A percentile compares a stretch with the other conserved stretches of the same genome.
phyloP scores from a whole-genome alignment of 192 early-diverging fungal species.

The Rhizoclosmatium globosum region DNA sequence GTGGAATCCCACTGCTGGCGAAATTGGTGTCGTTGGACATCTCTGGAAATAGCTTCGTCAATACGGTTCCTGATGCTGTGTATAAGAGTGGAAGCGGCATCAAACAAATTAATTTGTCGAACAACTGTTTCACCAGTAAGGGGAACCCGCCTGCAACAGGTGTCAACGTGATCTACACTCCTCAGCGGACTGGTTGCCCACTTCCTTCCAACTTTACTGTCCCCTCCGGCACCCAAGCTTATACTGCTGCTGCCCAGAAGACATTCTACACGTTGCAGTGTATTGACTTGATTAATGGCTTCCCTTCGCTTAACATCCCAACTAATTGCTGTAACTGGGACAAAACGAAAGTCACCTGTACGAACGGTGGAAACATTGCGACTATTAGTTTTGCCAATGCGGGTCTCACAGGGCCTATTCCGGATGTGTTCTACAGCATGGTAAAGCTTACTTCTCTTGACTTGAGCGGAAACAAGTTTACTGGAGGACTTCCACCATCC shows the following conservation, averaged over 20 bases:
- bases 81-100: too few relatives aligned
- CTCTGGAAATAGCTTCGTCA: not conserved
- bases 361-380: not conserved
- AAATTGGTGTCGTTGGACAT: not conserved
- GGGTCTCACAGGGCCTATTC: not conserved
- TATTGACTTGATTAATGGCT: not conserved
- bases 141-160: not conserved
- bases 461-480: not conserved
- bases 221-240: not conserved
- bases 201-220: too few relatives aligned
- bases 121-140: not conserved
- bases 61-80: not conserved
- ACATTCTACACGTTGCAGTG: not conserved
- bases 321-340: not conserved
- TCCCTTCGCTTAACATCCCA: not conserved
- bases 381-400: not conserved
- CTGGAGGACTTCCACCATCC: not conserved
- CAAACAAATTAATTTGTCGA: not conserved
- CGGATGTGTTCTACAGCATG: not conserved
- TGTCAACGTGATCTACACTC: too few relatives aligned
- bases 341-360: not conserved
- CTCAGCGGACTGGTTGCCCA: too few relatives aligned
- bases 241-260: not conserved
- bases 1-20: not conserved
- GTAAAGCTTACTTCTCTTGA: not conserved